Evolutionary conservation across 75 land plant species (phyloP).

Genomic region (Sequoiadendron giganteum): DNA sequence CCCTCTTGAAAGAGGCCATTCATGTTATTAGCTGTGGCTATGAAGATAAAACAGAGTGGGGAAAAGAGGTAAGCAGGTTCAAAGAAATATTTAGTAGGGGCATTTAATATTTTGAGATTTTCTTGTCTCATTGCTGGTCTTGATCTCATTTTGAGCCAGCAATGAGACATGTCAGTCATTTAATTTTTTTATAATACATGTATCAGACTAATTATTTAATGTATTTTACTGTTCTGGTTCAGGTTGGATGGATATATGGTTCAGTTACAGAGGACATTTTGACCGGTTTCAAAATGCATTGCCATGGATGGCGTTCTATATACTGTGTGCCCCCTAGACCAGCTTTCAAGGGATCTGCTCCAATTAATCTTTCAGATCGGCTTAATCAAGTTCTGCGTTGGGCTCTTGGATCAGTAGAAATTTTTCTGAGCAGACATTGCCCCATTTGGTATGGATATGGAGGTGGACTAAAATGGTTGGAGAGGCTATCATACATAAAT

Average conservation of each 20-base stretch:
- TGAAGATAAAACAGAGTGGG: constrained; percentile 80
- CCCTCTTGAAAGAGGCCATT: constrained; percentile 76
- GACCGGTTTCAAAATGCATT: constrained; percentile 76
- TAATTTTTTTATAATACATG: background rate
- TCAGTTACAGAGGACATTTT: constrained; percentile 78
- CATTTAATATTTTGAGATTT: background rate
- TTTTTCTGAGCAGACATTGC: constrained; percentile 66
- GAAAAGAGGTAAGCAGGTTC: constrained; percentile 53
- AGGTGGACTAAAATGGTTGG: constrained; percentile 56
- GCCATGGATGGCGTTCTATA: constrained; percentile 77
- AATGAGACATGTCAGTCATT: background rate
- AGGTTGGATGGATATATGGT: constrained; percentile 89
- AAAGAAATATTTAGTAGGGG: background rate
- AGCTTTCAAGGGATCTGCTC: constrained; percentile 79
- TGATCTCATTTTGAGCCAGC: background rate
- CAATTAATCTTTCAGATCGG: constrained; percentile 70
- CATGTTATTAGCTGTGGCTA: constrained; percentile 79
- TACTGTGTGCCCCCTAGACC: constrained; percentile 69
- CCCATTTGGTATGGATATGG: constrained; percentile 87
- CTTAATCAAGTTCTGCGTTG: constrained; percentile 71
- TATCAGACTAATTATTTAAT: background rate
- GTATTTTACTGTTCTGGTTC: background rate
- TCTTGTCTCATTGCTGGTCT: background rate
- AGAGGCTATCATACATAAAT: constrained; percentile 66
- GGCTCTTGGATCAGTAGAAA: constrained; percentile 83